Evolutionary conservation across 1,284 basidiomycete species (phyloP), one percentile per base, ranked within the genome.

Genomic region (Gymnopus androsaceus): DNA sequence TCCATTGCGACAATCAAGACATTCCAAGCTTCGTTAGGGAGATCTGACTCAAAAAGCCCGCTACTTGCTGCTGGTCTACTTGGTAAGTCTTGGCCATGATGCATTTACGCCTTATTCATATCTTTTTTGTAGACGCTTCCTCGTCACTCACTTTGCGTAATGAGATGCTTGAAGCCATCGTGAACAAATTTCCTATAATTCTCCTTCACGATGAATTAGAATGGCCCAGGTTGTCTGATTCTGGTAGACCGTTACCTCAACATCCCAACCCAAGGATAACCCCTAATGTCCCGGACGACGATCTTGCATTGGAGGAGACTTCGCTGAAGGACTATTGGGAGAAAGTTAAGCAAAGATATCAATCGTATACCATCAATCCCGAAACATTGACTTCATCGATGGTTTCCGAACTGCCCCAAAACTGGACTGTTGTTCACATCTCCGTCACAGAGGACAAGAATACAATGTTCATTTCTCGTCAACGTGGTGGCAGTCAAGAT

Each of bases 351-450:
- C 65, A 70, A 9, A 81, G 80, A 55, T 88, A 92, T 63, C 72
- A 77, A 41, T 67, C 69, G 34, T 75, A 78, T 55, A 67, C 67
- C 2, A 69, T 82, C 27, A 76, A 81, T 55, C 61, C 74, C 1
- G 64, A 67, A 17, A 64, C 67, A 36, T 67, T 76, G 41, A 71
- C 76, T 2, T 57, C 72, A 5, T 70, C 75, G 21, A 74, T 75
- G 61, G 69, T 73, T 11, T 65, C 76, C 40, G 64, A 70, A 40
- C 74, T 98, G 1, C 95, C 96, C 0, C 60, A 69, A 3, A 80
- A 88, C 59, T 98, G 96, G 95, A 90, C 87, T 4, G 82, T 95
- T 9, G 77, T 98, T 53, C 92, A 88, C 59, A 85, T 99, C 62
- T 89, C 81, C 59, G 78, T 98, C 49, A 89, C 91, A 0, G 83